Evolutionary conservation across 192 early-diverging fungal genomes (phyloP).

Genomic region (Endogone sp.): DNA sequence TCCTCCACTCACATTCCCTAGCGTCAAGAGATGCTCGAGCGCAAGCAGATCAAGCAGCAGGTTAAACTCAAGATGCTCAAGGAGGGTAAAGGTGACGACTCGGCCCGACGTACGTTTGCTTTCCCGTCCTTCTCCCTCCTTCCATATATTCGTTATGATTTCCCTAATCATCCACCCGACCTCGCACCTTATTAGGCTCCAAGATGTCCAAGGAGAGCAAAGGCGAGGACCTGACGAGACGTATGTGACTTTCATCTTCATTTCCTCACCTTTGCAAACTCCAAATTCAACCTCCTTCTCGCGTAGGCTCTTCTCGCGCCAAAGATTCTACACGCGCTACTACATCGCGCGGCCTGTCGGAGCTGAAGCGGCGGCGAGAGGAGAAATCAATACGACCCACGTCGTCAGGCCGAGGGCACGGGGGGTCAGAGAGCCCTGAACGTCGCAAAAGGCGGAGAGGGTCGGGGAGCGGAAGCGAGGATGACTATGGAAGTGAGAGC

Average conservation of each 20-base stretch:
- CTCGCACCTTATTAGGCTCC: background rate
- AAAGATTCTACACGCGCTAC: conserved; percentile 28
- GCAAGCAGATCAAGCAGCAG: conserved; percentile 21
- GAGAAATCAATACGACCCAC: conserved; percentile 36
- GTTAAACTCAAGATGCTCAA: conserved; percentile 23
- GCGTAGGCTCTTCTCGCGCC: conserved; percentile 46
- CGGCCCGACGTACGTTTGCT: conserved; percentile 17
- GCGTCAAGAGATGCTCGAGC: conserved; percentile 29
- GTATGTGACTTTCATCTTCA: background rate
- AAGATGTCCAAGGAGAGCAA: background rate
- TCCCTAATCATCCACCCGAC: no score
- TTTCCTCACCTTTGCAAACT: background rate
- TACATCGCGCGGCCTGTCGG: conserved; percentile 38
- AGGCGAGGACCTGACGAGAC: background rate
- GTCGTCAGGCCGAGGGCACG: conserved; percentile 15
- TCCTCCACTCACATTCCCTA: background rate
- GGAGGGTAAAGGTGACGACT: conserved; percentile 31
- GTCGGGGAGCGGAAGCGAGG: conserved; percentile 13
- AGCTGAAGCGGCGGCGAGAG: conserved; percentile 55
- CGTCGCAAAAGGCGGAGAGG: conserved; percentile 14
- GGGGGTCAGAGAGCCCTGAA: conserved; percentile 31
- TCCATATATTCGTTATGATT: no score
- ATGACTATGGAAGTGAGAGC: conserved; percentile 25
- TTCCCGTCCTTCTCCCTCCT: no score
- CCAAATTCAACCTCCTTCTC: background rate